A percentile compares a stretch with the other conserved stretches of the same genome.
Conservation (phyloP, 345 rosid genomes). For the Garcia nutans region DNA sequence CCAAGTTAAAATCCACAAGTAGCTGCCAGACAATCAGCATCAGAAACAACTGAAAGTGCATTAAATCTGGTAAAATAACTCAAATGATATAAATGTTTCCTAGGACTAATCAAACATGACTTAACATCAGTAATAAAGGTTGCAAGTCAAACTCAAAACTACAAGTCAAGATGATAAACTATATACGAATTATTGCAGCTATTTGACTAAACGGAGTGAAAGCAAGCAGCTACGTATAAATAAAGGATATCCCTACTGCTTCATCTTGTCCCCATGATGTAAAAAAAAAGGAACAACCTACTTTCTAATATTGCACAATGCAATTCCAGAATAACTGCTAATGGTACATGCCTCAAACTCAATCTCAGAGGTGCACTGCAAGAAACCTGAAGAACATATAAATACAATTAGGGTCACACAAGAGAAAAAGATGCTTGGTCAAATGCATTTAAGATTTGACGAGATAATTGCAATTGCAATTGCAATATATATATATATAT, state of each 20-base stretch:
- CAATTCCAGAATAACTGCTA: constrained; percentile 6
- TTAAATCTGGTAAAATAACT: background rate
- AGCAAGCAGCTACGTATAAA: constrained; percentile 21
- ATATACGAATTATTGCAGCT: constrained; percentile 13
- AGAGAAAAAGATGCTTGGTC: background rate
- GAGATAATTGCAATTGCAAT: background rate
- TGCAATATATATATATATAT: too few relatives aligned
- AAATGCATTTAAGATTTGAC: background rate
- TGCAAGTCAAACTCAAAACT: background rate
- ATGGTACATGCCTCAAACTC: constrained; percentile 10
- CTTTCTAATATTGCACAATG: background rate
- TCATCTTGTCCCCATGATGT: constrained; percentile 13
- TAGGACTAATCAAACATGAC: background rate
- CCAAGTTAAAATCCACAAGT: too few relatives aligned
- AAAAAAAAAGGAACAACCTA: background rate
- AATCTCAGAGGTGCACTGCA: constrained; percentile 8
- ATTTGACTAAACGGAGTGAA: constrained; percentile 2
- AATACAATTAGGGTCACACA: constrained; percentile 1
- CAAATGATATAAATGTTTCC: background rate
- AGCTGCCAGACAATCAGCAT: background rate
- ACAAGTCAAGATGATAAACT: background rate
- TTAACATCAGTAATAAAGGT: background rate
- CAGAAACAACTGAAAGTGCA: background rate
- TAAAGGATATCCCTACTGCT: constrained; percentile 13
- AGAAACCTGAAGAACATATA: constrained; percentile 26